Base-by-base conservation (phyloP, 306 rosid species). In the Fagus sylvatica region DNA sequence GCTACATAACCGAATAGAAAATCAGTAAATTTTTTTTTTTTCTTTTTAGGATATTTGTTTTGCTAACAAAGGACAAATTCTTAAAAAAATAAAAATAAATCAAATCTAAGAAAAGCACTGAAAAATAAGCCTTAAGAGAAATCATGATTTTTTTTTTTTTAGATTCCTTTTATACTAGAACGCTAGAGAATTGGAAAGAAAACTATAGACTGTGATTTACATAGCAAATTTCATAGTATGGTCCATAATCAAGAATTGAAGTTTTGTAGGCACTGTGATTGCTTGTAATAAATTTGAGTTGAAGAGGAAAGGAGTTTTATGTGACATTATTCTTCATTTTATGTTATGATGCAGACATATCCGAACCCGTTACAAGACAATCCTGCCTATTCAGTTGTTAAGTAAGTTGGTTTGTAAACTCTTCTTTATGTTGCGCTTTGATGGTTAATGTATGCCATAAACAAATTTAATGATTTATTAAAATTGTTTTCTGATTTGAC, bases 371-470 rank as follows among this genome's bases (percentile, higher is more conserved):
- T 87, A 53, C 85, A 84, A 75, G 87, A 80, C 74, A 84, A 80
- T 77, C 88, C 90, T 66, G 80, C 90, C 15, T 87, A 87, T 76
- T 84, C 88, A 34, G 87, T 65, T 15, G 88, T 80, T 2, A 84
- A 82, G 90, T 87, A 76, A 78, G 90, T 79, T 55, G 3, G 2
- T 13, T n/a, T 15, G 5, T 30, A 43, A n/a, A n/a, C 54, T 67
- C 40, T 32, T 12, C 39, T 43, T 65, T 76, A 30, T 13, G n/a
- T 22, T 40, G 53, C 30, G 3, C 0, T 16, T 41, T 17, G 34
- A 71, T 32, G 1, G 54, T 62, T 39, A 39, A 22, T 71, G 17
- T 46, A 15, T 37, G 28, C 34, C 2, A 53, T 46, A 5, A 40
- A 16, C 32, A 5, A 39, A 39, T 57, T 32, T 65, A 46, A 36